These are phyloP conservation scores for Pythium angustatum DNA, from an alignment of 352 stramenopile species.

Conservation along the genomic window DNA sequence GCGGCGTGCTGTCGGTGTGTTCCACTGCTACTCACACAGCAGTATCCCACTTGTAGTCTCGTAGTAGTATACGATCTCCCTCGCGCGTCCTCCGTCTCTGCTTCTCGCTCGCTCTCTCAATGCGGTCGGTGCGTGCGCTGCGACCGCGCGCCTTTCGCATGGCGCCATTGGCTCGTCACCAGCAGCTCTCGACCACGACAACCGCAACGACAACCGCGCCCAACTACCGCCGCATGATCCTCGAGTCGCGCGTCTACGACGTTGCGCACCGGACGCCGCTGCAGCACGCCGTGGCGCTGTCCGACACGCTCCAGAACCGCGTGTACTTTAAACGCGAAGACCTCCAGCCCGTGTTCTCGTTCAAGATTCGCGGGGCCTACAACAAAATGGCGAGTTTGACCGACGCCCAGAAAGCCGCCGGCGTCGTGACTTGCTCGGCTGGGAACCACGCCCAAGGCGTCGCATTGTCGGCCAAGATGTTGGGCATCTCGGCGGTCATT, in stretches of 20 bases:
- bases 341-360: slow-evolving; percentile 97
- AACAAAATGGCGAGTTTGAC: slow-evolving; percentile 97
- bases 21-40: not conserved
- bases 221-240: slow-evolving; percentile 86
- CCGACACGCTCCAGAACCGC: slow-evolving; percentile 72
- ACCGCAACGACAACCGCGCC: slow-evolving; percentile 28
- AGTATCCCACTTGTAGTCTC: too few species aligned
- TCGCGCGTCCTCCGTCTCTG: not conserved
- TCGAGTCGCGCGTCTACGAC: slow-evolving; percentile 87
- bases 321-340: slow-evolving; percentile 96
- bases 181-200: not conserved
- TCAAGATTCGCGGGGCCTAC: slow-evolving; percentile 98
- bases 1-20: not conserved
- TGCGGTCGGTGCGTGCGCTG: not conserved
- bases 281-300: slow-evolving; percentile 67
- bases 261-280: slow-evolving; percentile 84
- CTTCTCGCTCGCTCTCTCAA: not conserved
- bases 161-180: too few species aligned
- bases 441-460: slow-evolving; percentile 99
- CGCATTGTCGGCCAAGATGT: slow-evolving; percentile 90
- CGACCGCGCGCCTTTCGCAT: too few species aligned
- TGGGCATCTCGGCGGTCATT: slow-evolving; percentile 94
- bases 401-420: slow-evolving; percentile 60
- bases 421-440: slow-evolving; percentile 82
- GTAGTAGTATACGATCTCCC: too few species aligned